Base-by-base conservation (phyloP, 2,329 filamentous ascomycete genomes). In the Clarireedia homoeocarpa region DNA sequence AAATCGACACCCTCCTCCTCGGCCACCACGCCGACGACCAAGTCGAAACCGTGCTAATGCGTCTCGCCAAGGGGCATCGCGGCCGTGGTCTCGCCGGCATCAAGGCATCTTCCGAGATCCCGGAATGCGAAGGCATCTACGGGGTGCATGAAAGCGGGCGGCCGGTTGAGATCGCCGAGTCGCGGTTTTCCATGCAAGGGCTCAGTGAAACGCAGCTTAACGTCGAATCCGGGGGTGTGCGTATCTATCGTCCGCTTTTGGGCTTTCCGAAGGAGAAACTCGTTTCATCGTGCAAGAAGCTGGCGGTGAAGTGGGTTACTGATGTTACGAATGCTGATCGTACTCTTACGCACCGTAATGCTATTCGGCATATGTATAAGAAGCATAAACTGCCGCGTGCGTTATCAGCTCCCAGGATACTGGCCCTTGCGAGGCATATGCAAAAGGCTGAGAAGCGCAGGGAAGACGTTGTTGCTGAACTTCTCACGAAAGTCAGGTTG, bases 21-120 rank as follows among this genome's bases (percentile, higher is more conserved):
- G 94, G 86, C 4, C 94, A 99, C 68, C 94, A 99, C 69, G 76
- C 80, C 59, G 91, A 96, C 66, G 94, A 99, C 66, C 89, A 94
- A 67, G 87, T 91, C 55, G 94, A 99, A 73, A 96, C 91, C 0
- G 78, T 95, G 4, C 72, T 97, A 49, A 88, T 91, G 84, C 81
- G 94, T 44, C 71, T 97, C 38, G 71, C 85, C 7, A 75, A 76
- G 3, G 84, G 85, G 0, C 86, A 89, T 64, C 74, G 80, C 2
- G 80, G 81, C n/a, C 74, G 79, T n/a, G 91, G 89, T 0, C 74
- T 96, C 30, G 74, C 77, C 15, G 90, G 88, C 3, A 94, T 95
- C 64, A 78, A 77, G 9, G 64, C 74, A 3, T 75, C 80, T 17
- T 76, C 80, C 27, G 80, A 81, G 46, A 90, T 96, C n/a, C 92